These are phyloP conservation scores for Saturnispora mendoncae DNA, from an alignment of 805 yeast species.

Conservation along the genomic window DNA sequence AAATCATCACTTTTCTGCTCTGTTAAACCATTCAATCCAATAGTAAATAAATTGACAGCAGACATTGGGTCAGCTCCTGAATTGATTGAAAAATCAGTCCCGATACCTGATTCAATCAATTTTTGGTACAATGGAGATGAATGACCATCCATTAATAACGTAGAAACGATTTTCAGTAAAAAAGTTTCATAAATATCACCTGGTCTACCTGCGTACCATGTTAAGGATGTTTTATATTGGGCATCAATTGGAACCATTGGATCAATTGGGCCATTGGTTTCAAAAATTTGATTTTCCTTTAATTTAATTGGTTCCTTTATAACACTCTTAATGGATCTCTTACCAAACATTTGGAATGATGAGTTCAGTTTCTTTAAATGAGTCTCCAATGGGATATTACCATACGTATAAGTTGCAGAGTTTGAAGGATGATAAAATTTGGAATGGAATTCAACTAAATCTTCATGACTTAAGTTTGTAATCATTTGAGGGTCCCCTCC, in stretches of 20 bases:
- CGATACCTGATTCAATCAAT: slow-evolving; percentile 78
- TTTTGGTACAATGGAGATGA: slow-evolving; percentile 82
- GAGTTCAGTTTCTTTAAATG: slow-evolving; percentile 51
- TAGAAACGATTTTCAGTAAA: slow-evolving; percentile 59
- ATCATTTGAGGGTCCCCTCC: slow-evolving; percentile 90
- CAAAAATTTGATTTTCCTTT: slow-evolving; percentile 27
- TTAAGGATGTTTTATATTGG: slow-evolving; percentile 73
- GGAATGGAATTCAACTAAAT: slow-evolving; percentile 67
- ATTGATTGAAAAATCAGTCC: slow-evolving; percentile 79
- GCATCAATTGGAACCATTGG: slow-evolving; percentile 57
- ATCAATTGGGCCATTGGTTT: slow-evolving; percentile 69
- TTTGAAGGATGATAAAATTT: slow-evolving; percentile 84
- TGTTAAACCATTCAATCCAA: slow-evolving; percentile 75
- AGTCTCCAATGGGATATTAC: slow-evolving; percentile 55
- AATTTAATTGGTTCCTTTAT: slow-evolving; percentile 43
- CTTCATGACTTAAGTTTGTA: slow-evolving; percentile 65
- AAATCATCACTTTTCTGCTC: slow-evolving; percentile 39
- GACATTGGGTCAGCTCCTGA: slow-evolving; percentile 82
- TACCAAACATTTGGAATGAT: slow-evolving; percentile 46
- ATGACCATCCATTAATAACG: slow-evolving; percentile 80
- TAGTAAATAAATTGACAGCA: slow-evolving; percentile 63
- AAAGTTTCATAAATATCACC: slow-evolving; percentile 61
- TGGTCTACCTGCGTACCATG: slow-evolving; percentile 83
- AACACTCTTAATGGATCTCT: slow-evolving; percentile 27
- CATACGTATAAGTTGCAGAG: slow-evolving; percentile 80